phyloP scores from a whole-genome alignment of 371 early-diverging fungal species.

The Choanephora cucurbitarum region DNA sequence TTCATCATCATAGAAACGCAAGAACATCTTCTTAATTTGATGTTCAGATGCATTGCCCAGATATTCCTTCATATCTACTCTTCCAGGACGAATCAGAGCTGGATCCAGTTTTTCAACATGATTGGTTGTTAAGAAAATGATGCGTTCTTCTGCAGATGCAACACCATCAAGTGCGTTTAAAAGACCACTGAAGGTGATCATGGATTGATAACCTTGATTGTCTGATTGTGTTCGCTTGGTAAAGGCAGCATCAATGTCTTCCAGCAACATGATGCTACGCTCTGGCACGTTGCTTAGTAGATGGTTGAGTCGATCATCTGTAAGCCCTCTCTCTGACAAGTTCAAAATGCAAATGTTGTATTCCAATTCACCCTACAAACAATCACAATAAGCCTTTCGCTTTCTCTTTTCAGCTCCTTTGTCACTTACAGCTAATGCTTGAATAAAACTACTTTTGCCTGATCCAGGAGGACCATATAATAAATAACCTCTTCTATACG shows the following conservation, averaged over 20 bases:
- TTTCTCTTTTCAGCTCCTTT: not conserved
- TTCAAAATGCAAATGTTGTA: constrained; percentile 98
- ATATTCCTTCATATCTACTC: constrained; percentile 93
- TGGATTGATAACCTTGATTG: constrained; percentile 81
- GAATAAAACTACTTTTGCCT: constrained; percentile 98
- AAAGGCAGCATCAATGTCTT: constrained; percentile 99
- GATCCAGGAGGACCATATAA: constrained; percentile 99
- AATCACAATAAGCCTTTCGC: not conserved
- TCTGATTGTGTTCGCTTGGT: constrained; percentile 62
- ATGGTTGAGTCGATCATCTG: constrained; percentile 95
- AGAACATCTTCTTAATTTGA: constrained; percentile 86
- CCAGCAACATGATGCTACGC: constrained; percentile 95
- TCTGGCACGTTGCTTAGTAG: constrained; percentile 93
- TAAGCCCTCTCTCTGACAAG: constrained; percentile 90
- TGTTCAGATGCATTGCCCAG: constrained; percentile 82
- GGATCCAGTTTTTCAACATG: constrained; percentile 95
- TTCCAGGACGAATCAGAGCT: constrained; percentile 97
- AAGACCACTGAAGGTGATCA: constrained; percentile 98
- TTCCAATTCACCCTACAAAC: constrained; percentile 77
- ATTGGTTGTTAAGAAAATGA: constrained; percentile 99
- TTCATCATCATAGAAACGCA: constrained; percentile 79
- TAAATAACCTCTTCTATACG: constrained; percentile 96
- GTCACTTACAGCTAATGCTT: constrained; percentile 84
- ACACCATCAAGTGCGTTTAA: constrained; percentile 99
- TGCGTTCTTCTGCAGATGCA: constrained; percentile 95